Conservation (phyloP, 495 filamentous ascomycete genomes). For the Hyaloscypha hepaticicola region DNA sequence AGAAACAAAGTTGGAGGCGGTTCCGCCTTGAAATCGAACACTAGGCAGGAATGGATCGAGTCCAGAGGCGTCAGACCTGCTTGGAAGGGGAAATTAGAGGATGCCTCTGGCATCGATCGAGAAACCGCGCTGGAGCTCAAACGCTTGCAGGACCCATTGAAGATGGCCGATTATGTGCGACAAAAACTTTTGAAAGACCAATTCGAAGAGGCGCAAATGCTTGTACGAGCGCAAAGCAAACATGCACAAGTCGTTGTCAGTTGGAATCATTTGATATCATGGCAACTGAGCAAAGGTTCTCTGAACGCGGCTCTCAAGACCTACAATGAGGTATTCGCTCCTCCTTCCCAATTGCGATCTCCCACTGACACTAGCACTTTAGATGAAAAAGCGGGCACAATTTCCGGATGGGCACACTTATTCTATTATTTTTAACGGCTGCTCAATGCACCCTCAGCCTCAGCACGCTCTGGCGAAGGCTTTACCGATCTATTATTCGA, state of each 20-base stretch:
- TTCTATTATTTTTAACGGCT: slow-evolving; percentile 77
- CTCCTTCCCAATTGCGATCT: neutral
- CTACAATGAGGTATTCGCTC: slow-evolving; percentile 67
- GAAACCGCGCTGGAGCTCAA: slow-evolving; percentile 18
- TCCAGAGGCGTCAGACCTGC: slow-evolving; percentile 24
- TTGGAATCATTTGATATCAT: slow-evolving; percentile 85
- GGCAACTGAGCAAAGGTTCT: slow-evolving; percentile 57
- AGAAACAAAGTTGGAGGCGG: neutral
- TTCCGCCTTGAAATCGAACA: neutral
- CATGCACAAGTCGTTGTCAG: slow-evolving; percentile 61
- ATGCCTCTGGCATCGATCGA: neutral
- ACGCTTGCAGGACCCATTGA: slow-evolving; percentile 31
- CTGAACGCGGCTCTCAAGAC: slow-evolving; percentile 66
- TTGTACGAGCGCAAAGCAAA: slow-evolving; percentile 67
- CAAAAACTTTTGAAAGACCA: slow-evolving; percentile 49
- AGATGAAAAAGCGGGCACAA: slow-evolving; percentile 94
- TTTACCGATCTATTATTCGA: slow-evolving; percentile 67
- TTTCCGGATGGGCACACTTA: slow-evolving; percentile 74
- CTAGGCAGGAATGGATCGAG: slow-evolving; percentile 21
- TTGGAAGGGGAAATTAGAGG: neutral
- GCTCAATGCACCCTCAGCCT: slow-evolving; percentile 53
- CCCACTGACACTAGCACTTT: slow-evolving; percentile 6
- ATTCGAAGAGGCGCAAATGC: slow-evolving; percentile 57
- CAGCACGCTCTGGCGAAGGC: slow-evolving; percentile 58
- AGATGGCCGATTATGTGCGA: slow-evolving; percentile 28